Evolutionary conservation across 2,329 filamentous ascomycete genomes (phyloP).

Genomic region (Chaetomiaceae sp.): DNA sequence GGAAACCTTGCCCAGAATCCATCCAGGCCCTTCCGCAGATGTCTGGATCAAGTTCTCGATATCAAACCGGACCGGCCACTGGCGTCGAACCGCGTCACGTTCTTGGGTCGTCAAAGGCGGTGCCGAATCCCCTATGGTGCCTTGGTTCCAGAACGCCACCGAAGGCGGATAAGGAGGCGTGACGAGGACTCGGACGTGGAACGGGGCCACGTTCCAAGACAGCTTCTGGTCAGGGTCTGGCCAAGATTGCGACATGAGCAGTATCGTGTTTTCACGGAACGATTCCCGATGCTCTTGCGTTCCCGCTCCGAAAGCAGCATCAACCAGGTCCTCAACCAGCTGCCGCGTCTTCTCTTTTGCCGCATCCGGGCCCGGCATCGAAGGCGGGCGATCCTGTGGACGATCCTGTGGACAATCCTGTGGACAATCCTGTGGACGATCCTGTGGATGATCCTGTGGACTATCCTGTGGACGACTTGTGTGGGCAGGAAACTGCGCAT

Average conservation of each 20-base stretch:
- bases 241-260: too few relatives aligned
- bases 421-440: too few relatives aligned
- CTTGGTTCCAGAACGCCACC: too few relatives aligned
- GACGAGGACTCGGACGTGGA: too few relatives aligned
- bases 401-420: too few relatives aligned
- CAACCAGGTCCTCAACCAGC: neutral
- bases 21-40: neutral
- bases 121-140: too few relatives aligned
- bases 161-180: too few relatives aligned
- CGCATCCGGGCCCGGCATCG: neutral
- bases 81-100: neutral
- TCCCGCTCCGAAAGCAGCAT: neutral
- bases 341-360: neutral
- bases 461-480: too few relatives aligned
- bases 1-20: neutral
- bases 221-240: too few relatives aligned
- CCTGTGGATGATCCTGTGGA: too few relatives aligned
- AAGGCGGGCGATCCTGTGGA: neutral
- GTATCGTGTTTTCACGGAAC: neutral
- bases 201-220: too few relatives aligned
- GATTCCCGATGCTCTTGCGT: neutral
- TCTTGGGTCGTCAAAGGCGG: neutral
- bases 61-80: slow-evolving; percentile 3
- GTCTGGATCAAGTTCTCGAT: neutral
- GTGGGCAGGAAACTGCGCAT: neutral